phyloP scores from a whole-genome alignment of 2,329 filamentous ascomycete genomes.

The Aureobasidium sp. region DNA sequence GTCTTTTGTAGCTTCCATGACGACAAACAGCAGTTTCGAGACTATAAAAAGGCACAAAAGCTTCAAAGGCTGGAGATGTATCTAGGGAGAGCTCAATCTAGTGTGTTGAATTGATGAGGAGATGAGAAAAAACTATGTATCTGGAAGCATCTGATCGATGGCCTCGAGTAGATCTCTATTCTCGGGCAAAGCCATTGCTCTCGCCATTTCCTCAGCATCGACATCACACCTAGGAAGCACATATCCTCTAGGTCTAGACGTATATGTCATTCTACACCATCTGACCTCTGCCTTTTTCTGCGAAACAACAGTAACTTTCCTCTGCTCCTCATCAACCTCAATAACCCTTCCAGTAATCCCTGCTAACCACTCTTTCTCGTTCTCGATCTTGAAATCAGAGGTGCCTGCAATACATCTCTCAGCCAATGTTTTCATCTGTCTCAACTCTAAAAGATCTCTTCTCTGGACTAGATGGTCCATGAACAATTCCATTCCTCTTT shows the following conservation, averaged over 20 bases:
- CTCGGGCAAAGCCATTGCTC: no score
- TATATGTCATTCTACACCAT: neutral
- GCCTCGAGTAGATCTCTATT: no score
- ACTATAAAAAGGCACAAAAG: neutral
- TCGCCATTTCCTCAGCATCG: neutral
- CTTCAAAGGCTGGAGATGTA: no score
- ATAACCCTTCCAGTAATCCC: neutral
- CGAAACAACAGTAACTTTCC: neutral
- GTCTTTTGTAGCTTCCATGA: neutral
- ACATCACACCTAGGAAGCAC: neutral
- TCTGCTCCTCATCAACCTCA: neutral
- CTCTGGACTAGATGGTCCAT: neutral
- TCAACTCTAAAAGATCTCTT: neutral
- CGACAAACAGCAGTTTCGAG: no score
- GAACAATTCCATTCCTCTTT: neutral
- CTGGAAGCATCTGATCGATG: no score
- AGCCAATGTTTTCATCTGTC: no score
- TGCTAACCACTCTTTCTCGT: neutral
- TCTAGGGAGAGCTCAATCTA: no score
- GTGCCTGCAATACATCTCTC: neutral
- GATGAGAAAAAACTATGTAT: no score
- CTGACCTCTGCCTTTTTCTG: neutral
- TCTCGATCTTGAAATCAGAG: neutral
- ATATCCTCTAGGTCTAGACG: neutral
- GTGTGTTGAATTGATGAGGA: no score